phyloP scores from a whole-genome alignment of 345 rosid genomes.

The Brassica rapa region DNA sequence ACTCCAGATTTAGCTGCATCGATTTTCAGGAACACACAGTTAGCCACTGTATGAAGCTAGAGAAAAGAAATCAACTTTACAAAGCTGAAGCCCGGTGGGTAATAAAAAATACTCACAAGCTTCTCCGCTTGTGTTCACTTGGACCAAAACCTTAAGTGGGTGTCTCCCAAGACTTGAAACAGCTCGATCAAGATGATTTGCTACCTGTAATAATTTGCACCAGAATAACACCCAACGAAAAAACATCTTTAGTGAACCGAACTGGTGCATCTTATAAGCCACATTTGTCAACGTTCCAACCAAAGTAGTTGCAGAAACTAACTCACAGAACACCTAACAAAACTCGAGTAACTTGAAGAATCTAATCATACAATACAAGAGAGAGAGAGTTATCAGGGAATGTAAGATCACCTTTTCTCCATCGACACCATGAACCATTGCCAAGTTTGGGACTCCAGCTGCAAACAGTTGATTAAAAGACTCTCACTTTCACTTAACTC shows the following conservation, averaged over 20 bases:
- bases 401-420: constrained; percentile 62
- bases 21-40: constrained; percentile 18
- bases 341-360: neutral
- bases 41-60: constrained; percentile 17
- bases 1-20: constrained; percentile 86
- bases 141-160: constrained; percentile 84
- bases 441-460: constrained; percentile 85
- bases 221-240: neutral
- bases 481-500: constrained; percentile 9
- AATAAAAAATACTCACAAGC: constrained; percentile 56
- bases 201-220: constrained; percentile 49
- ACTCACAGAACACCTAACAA: neutral
- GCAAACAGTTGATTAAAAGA: constrained; percentile 35
- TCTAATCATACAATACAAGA: neutral
- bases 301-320: constrained; percentile 5
- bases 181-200: constrained; percentile 68
- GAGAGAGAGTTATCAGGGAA: neutral
- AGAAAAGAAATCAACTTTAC: neutral
- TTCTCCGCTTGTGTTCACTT: constrained; percentile 97
- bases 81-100: neutral
- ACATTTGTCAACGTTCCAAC: neutral
- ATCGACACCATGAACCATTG: constrained; percentile 73
- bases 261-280: neutral
- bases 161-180: constrained; percentile 74
- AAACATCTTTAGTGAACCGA: neutral